phyloP scores from a whole-genome alignment of 106 monocot species.

The Allium sativum region DNA sequence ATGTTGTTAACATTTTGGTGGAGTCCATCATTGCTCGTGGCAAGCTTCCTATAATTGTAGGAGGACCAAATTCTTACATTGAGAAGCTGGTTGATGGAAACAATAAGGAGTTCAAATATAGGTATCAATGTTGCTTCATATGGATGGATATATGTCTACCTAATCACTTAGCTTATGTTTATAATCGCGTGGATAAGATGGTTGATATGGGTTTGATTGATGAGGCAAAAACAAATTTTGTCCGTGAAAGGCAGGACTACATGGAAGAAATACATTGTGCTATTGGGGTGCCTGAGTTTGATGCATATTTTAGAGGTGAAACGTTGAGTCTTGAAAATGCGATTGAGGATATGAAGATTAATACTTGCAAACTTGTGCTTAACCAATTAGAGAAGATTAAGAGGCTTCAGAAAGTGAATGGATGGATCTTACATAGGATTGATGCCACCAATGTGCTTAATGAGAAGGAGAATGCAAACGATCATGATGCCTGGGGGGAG shows the following conservation, averaged over 20 bases:
- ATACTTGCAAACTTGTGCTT: slow-evolving; percentile 43
- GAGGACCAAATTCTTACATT: slow-evolving; percentile 58
- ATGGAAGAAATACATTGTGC: slow-evolving; percentile 9
- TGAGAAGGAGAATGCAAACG: slow-evolving; percentile 2
- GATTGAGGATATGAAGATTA: slow-evolving; percentile 41
- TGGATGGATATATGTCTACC: slow-evolving; percentile 34
- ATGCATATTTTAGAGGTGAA: slow-evolving; percentile 25
- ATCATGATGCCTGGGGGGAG: slow-evolving; percentile 13
- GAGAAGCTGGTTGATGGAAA: slow-evolving; percentile 34
- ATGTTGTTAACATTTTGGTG: slow-evolving; percentile 15
- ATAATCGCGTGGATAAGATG: slow-evolving; percentile 26
- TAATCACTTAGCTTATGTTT: slow-evolving; percentile 11
- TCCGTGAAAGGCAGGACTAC: slow-evolving; percentile 3
- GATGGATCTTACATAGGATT: slow-evolving; percentile 43
- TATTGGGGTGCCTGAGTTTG: slow-evolving; percentile 35
- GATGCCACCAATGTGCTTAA: slow-evolving; percentile 54
- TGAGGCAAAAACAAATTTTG: slow-evolving; percentile 15
- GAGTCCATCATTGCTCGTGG: slow-evolving; percentile 24
- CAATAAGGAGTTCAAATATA: slow-evolving; percentile 16
- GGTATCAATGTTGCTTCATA: slow-evolving; percentile 44
- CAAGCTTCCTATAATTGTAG: slow-evolving; percentile 49
- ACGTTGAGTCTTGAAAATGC: slow-evolving; percentile 10
- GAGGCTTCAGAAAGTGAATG: slow-evolving; percentile 18
- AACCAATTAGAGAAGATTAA: slow-evolving; percentile 50
- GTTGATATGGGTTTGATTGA: slow-evolving; percentile 25